Conservation (phyloP, 768 basidiomycete species). For the Phaeolepiota aurea region DNA sequence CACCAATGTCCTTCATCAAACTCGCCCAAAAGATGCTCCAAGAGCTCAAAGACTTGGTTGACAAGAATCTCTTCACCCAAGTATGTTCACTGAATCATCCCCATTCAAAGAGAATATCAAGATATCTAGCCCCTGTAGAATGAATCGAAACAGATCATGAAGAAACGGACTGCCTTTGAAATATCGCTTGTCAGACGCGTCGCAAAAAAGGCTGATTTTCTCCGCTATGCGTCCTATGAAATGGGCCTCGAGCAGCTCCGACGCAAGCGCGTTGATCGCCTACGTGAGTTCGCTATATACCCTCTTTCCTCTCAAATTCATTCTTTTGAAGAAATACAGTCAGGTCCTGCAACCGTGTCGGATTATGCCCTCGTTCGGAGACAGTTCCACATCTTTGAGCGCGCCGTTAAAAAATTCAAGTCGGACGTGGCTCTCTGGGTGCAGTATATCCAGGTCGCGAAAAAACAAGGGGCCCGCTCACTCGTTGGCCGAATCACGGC, state of each 20-base stretch:
- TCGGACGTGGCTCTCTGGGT: slow-evolving; percentile 82
- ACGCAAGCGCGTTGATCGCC: slow-evolving; percentile 61
- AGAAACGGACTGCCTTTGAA: slow-evolving; percentile 78
- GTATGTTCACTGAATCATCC: slow-evolving; percentile 28
- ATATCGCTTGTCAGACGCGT: slow-evolving; percentile 75
- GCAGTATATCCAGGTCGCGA: slow-evolving; percentile 81
- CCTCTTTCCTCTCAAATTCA: not conserved
- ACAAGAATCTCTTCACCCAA: slow-evolving; percentile 77
- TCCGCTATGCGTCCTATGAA: slow-evolving; percentile 89
- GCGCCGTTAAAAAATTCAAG: slow-evolving; percentile 84
- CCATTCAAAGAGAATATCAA: slow-evolving; percentile 2
- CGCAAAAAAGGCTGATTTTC: slow-evolving; percentile 79
- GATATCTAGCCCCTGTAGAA: slow-evolving; percentile 29
- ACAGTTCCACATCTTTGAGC: slow-evolving; percentile 86
- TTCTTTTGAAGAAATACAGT: slow-evolving; percentile 26
- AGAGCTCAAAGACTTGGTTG: slow-evolving; percentile 87
- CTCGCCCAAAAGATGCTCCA: slow-evolving; percentile 62
- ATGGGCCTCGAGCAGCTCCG: slow-evolving; percentile 80
- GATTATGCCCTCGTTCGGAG: slow-evolving; percentile 80
- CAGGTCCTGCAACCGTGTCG: slow-evolving; percentile 56
- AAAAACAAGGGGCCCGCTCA: slow-evolving; percentile 68
- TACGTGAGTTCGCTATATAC: slow-evolving; percentile 39
- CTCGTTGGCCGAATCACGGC: slow-evolving; percentile 79
- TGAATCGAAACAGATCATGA: slow-evolving; percentile 81
- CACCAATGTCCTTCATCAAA: not conserved